Evolutionary conservation across 2,329 filamentous ascomycete species (phyloP).

Genomic region (Trichoderma sp.): DNA sequence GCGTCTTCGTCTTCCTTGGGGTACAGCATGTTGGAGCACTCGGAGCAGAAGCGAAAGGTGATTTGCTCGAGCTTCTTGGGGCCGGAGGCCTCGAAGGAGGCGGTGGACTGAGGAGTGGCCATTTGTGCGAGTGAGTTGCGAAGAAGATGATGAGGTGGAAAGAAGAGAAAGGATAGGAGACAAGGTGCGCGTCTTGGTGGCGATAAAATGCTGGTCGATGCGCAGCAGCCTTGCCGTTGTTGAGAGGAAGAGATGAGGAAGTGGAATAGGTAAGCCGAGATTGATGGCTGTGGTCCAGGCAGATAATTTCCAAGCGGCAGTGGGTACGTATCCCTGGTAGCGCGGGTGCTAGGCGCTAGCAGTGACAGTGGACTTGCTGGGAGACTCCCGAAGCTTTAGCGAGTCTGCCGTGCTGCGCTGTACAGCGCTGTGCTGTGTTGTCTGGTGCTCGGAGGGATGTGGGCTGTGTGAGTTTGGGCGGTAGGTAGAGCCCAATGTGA

Average conservation of each 20-base stretch:
- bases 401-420: neutral
- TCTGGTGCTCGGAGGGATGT: neutral
- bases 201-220: neutral
- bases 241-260: neutral
- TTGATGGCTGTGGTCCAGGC: neutral
- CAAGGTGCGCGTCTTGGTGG: neutral
- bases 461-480: neutral
- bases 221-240: neutral
- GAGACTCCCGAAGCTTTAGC: neutral
- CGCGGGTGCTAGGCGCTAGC: constrained; percentile 1
- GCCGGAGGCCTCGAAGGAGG: constrained; percentile 47
- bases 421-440: neutral
- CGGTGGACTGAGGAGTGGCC: constrained; percentile 61
- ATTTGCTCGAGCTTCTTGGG: constrained; percentile 74
- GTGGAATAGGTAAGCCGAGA: neutral
- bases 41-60: constrained; percentile 96
- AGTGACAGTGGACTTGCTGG: constrained; percentile 2
- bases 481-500: neutral
- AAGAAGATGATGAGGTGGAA: too few species aligned
- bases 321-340: constrained; percentile 6
- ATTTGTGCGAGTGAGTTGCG: constrained; percentile 43
- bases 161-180: neutral
- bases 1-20: constrained; percentile 89
- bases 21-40: constrained; percentile 98
- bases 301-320: neutral